Base-by-base conservation (phyloP, 495 filamentous ascomycete species). In the Gamarada debralockiae region DNA sequence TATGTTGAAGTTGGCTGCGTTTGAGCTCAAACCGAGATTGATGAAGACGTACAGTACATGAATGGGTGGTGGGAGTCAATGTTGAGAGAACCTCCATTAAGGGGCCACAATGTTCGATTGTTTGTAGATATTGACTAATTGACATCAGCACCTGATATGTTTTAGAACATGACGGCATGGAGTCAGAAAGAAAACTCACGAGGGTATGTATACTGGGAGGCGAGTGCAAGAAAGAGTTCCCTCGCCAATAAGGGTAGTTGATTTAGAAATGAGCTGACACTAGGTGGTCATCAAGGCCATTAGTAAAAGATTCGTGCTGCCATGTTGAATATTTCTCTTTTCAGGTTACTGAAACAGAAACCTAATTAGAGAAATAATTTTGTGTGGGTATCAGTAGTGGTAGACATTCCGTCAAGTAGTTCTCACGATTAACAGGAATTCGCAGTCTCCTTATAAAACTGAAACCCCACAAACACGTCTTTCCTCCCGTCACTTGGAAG, bases 251-350 rank as follows among this genome's bases (percentile, higher is more conserved):
- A 7, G 38, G 38, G 18, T 41, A 41, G 7, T 15, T 8, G 38
- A 41, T 13, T 15, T 50, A 33, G 13, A 24, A 23, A 33, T 50
- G 47, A 23, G 47, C 47, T 38, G 47, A 50, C 18, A 40, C 47
- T 17, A 50, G 18, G 15, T 15, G n/a, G n/a, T 4, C 20, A 41
- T 6, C 7, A 41, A 20, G 38, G 12, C 18, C 6, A 40, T 24
- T 3, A 14, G n/a, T n/a, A n/a, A n/a, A n/a, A n/a, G n/a, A n/a
- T n/a, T n/a, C n/a, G n/a, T n/a, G n/a, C n/a, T n/a, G n/a, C n/a
- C n/a, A n/a, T n/a, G n/a, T n/a, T n/a, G n/a, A n/a, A n/a, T n/a
- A n/a, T n/a, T n/a, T n/a, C n/a, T n/a, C n/a, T n/a, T n/a, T n/a
- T n/a, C n/a, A n/a, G n/a, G n/a, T n/a, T n/a, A n/a, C n/a, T n/a